Evolutionary conservation across 1,139 yeast genomes (phyloP), one percentile per base, ranked within the genome.

Genomic region (Ogataea hybrid): DNA sequence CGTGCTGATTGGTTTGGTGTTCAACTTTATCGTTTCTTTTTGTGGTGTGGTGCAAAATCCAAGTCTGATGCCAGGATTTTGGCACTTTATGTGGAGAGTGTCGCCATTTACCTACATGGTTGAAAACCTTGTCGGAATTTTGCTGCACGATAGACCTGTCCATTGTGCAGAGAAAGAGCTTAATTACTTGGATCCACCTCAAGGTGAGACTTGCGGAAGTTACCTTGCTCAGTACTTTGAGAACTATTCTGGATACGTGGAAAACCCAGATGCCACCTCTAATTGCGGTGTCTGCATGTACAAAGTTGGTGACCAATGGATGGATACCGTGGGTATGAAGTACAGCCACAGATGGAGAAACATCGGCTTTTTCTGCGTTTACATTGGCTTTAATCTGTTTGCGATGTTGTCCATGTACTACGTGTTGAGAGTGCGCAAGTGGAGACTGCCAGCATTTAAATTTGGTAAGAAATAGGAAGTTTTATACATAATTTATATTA

Each of bases 91-190:
- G 86, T 77, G 81, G 66, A 76, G 81, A 56, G 74, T 75, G 2
- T 78, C 85, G 6, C 92, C 92, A 18, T 75, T 77, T 62, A 81
- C 88, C 1, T 84, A 83, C 54, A 69, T 79, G 51, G 73, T 84
- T 41, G 80, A 79, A 41, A 81, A 80, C 31, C 64, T 82, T 56
- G 69, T 81, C 35, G 63, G 77, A 17, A 47, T 66, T 3, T 64
- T 81, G 44, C 62, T 82, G 25, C 84, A 82, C 46, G 69, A 74
- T 14, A 73, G 82, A 40, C 63, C 68, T 8, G 82, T 84, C 11
- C 54, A 53, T 14, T 85, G 95, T 61, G 57, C 69, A 3, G 50
- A 56, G 2, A 62, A 64, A 32, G 95, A 85, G 56, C 65, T 73
- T 44, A 65, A 73, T 23, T 62, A 58, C 34, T 69, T 84, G 58